These are phyloP conservation scores for Perkinsus olseni DNA, from an alignment of 169 alveolate species.

Conservation along the genomic window DNA sequence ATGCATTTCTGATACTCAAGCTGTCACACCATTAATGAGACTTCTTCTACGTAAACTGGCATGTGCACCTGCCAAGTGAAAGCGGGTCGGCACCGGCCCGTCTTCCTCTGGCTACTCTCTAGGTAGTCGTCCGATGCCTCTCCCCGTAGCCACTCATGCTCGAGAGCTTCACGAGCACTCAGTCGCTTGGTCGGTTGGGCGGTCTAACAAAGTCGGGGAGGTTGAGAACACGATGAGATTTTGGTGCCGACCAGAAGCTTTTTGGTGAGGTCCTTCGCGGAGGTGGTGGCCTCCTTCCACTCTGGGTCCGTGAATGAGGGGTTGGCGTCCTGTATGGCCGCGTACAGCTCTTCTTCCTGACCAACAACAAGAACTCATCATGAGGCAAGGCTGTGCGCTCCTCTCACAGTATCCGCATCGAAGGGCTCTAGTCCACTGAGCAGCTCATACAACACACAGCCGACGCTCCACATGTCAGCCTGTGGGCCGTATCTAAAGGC, in stretches of 20 bases:
- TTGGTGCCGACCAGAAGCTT: neutral
- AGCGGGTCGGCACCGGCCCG: too few relatives aligned
- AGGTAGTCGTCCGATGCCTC: neutral
- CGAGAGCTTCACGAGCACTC: conserved; percentile 76
- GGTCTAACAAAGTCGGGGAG: neutral
- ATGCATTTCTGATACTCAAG: too few relatives aligned
- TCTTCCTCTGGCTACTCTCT: neutral
- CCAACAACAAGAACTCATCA: neutral
- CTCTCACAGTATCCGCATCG: neutral
- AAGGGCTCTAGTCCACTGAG: neutral
- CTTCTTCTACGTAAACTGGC: too few relatives aligned
- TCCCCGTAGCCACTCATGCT: conserved; percentile 66
- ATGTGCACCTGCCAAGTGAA: too few relatives aligned
- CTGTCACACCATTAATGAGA: too few relatives aligned
- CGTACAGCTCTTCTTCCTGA: neutral
- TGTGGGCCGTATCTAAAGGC: neutral
- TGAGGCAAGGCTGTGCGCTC: neutral
- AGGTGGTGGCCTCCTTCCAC: neutral
- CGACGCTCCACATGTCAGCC: neutral
- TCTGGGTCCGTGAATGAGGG: neutral
- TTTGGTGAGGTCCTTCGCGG: neutral
- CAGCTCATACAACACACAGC: neutral
- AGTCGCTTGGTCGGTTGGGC: conserved; percentile 64
- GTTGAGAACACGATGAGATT: neutral
- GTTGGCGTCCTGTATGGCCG: neutral